Conservation (phyloP, 805 yeast genomes). For the Schizosaccharomyces pombe region DNA sequence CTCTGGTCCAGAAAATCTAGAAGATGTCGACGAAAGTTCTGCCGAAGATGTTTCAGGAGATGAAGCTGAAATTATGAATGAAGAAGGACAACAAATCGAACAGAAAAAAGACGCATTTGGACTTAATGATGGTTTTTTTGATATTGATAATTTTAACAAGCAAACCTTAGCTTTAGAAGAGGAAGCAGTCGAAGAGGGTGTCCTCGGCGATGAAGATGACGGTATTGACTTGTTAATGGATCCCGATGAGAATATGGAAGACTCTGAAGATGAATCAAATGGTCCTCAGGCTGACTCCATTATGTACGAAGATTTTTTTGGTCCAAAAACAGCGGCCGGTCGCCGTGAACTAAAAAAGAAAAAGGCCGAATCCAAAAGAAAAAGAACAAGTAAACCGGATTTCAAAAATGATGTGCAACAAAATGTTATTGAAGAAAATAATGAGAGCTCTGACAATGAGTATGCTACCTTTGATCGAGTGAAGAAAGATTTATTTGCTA, state of each 20-base stretch:
- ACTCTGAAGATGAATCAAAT: conserved; percentile 25
- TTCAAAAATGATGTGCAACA: conserved; percentile 3
- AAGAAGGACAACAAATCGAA: conserved; percentile 14
- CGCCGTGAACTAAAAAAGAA: conserved; percentile 3
- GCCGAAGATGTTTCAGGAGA: conserved; percentile 2
- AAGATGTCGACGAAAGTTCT: conserved; percentile 15
- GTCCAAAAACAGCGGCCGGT: conserved; percentile 13
- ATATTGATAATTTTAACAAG: conserved; percentile 60
- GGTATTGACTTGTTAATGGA: conserved; percentile 13
- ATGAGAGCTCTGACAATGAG: conserved; percentile 11
- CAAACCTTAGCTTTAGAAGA: conserved; percentile 43
- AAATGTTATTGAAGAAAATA: conserved; percentile 12
- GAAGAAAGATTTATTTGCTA: conserved; percentile 20
- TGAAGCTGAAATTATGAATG: conserved; percentile 12
- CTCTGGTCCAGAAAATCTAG: conserved; percentile 16
- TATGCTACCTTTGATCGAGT: conserved; percentile 15
- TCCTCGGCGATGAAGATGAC: conserved; percentile 10
- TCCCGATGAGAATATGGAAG: conserved; percentile 25
- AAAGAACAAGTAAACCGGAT: conserved; percentile 6
- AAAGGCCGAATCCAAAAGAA: conserved; percentile 7
- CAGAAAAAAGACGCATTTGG: conserved; percentile 32
- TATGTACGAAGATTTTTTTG: conserved; percentile 20
- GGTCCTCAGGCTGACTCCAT: conserved; percentile 13
- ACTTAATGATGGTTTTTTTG: conserved; percentile 62
- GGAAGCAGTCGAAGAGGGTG: conserved; percentile 6